Base-by-base conservation (phyloP, 2,329 filamentous ascomycete species). In the Geosmithia flava region DNA sequence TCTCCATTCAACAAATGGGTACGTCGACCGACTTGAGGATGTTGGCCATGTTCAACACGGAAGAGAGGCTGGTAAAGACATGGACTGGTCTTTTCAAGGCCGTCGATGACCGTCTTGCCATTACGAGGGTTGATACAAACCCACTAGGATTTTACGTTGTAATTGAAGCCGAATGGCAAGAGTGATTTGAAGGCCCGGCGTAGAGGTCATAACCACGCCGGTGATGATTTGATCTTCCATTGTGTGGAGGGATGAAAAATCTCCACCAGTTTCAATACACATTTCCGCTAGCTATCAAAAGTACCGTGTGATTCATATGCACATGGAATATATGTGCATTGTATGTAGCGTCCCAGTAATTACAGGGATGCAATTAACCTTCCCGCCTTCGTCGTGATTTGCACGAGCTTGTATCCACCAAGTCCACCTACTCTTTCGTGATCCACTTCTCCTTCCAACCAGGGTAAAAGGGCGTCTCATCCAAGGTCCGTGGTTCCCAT, bases 391-490 rank as follows among this genome's bases (percentile, higher is more conserved):
- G 23, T 27, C 23, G 8, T 27, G 23, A 27, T 27, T 27, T 27
- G 23, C 23, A 27, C 8, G 4, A 3, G 13, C 33, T 3, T 13
- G 33, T 37, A 37, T 37, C 33, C 23, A 27, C 33, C 33, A 37
- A 13, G 5, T 13, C 33, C 33, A 13, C 29, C 29, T 30, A 30
- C 29, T 16, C 46, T 17, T 44, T 23, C 20, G 8, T 27, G n/a
- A n/a, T 48, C 58, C 57, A 57, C 30, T 59, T 60, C 37, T 47
- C 56, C 50, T 59, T 73, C 87, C 87, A 94, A 0, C 81, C 81
- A 1, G 75, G 78, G 61, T 83, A 94, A 62, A 79, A 91, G 1
- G 87, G 87, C 55, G 75, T 81, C 53, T 93, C 85, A 11, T 81
- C 78, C 50, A 94, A 61, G 0, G 87, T 94, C 47, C 69, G 67